Percentiles rank a stretch among this genome's conserved stretches.
Conservation (phyloP, 495 filamentous ascomycete species). For the Cetradonia linearis region DNA sequence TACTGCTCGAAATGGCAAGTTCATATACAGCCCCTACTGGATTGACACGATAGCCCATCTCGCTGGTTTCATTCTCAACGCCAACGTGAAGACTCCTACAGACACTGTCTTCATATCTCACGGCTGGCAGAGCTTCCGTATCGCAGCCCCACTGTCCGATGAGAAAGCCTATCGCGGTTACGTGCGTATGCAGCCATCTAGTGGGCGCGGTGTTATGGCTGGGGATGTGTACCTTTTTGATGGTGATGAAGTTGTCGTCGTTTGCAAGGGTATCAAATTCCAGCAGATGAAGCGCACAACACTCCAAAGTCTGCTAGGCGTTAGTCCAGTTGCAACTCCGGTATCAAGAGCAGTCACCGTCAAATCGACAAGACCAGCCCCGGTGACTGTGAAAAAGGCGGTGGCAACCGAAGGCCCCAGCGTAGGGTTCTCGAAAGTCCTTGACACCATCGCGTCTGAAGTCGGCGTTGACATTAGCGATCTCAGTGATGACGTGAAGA, state of each 20-base stretch:
- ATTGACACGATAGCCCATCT: conserved; percentile 38
- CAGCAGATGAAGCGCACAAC: conserved; percentile 35
- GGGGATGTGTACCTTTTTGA: conserved; percentile 53
- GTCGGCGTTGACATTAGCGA: conserved; percentile 24
- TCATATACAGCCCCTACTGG: conserved; percentile 32
- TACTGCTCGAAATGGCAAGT: conserved; percentile 28
- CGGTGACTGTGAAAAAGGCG: conserved; percentile 28
- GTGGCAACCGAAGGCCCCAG: conserved; percentile 28
- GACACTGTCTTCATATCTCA: conserved; percentile 55
- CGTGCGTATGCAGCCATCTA: conserved; percentile 47
- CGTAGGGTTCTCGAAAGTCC: conserved; percentile 33
- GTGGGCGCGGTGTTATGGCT: conserved; percentile 39
- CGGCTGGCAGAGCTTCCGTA: conserved; percentile 53
- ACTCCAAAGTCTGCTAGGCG: conserved; percentile 27
- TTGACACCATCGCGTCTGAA: conserved; percentile 26
- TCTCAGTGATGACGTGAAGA: conserved; percentile 26
- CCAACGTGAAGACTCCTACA: conserved; percentile 46
- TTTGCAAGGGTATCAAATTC: conserved; percentile 45
- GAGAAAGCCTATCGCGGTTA: conserved; percentile 51
- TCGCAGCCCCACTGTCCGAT: conserved; percentile 42
- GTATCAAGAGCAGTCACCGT: conserved; percentile 12
- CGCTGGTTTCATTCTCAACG: conserved; percentile 52
- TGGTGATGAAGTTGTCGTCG: conserved; percentile 41
- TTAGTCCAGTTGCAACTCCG: conserved; percentile 33
- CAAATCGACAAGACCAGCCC: neutral